phyloP scores from a whole-genome alignment of 208 protist species.

The Vickermania spadyakhi region DNA sequence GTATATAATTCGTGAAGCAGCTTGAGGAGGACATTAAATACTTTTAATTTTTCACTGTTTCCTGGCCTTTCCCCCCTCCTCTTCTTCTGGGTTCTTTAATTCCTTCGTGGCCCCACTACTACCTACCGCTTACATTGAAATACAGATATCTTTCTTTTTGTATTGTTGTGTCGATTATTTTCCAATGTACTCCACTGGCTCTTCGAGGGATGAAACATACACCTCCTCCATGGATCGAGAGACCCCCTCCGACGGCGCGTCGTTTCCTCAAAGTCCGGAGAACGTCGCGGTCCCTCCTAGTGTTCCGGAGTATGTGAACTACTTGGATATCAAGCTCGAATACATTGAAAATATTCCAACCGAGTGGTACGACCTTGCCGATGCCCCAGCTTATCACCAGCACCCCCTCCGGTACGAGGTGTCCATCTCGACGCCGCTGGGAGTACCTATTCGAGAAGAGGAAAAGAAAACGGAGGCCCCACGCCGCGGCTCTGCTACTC shows the following conservation, averaged over 20 bases:
- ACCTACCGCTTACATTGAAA: too few species aligned
- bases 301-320: constrained; percentile 38
- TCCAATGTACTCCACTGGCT: background rate
- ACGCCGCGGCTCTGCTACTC: background rate
- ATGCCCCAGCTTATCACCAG: constrained; percentile 24
- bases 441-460: constrained; percentile 2
- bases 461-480: background rate
- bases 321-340: constrained; percentile 69
- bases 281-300: background rate
- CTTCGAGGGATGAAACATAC: background rate
- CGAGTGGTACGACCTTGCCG: constrained; percentile 32
- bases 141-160: too few species aligned
- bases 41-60: too few species aligned
- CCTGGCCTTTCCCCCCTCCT: too few species aligned
- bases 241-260: background rate
- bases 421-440: constrained; percentile 1
- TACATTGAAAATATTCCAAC: constrained; percentile 40
- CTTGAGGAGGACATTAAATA: too few species aligned
- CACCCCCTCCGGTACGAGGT: constrained; percentile 58
- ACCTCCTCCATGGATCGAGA: background rate
- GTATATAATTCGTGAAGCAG: too few species aligned
- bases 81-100: too few species aligned
- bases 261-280: background rate
- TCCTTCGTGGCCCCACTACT: too few species aligned
- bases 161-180: too few species aligned